Evolutionary conservation across 2,329 filamentous ascomycete species (phyloP).

Genomic region (Fusarium subglutinans): DNA sequence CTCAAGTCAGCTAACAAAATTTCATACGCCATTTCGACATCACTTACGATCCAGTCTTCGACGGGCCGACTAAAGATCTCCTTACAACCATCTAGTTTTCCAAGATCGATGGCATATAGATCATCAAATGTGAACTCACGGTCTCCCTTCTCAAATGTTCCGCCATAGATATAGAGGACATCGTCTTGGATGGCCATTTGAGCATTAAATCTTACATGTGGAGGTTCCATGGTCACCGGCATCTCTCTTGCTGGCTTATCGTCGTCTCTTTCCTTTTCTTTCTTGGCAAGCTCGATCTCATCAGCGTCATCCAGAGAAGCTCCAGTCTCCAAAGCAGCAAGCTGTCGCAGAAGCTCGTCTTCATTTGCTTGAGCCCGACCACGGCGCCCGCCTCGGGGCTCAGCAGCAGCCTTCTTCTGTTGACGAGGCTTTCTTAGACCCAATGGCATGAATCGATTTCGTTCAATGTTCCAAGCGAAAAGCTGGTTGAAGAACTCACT

Average conservation of each 20-base stretch:
- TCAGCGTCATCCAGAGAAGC: constrained; percentile 66
- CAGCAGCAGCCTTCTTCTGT: constrained; percentile 65
- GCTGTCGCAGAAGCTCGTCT: constrained; percentile 86
- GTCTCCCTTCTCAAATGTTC: constrained; percentile 94
- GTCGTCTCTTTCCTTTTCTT: constrained; percentile 64
- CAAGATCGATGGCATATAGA: constrained; percentile 91
- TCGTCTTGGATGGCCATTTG: constrained; percentile 92
- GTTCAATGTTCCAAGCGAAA: constrained; percentile 93
- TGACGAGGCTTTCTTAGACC: constrained; percentile 77
- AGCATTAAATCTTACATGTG: constrained; percentile 90
- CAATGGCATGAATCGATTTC: constrained; percentile 93
- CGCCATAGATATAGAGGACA: constrained; percentile 91
- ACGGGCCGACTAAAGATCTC: constrained; percentile 88
- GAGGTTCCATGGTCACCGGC: constrained; percentile 80
- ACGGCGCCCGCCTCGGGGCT: constrained; percentile 66
- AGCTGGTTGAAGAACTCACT: constrained; percentile 96
- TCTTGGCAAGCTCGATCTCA: constrained; percentile 60
- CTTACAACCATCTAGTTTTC: constrained; percentile 92
- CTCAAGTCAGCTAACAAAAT: constrained; percentile 16
- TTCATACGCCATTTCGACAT: not conserved
- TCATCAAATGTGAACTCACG: constrained; percentile 96
- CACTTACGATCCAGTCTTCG: constrained; percentile 79
- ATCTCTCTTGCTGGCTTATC: constrained; percentile 68
- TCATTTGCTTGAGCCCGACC: constrained; percentile 90
- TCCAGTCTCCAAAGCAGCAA: constrained; percentile 85